Evolutionary conservation across 306 rosid species (phyloP).

Genomic region (Corylus americana): DNA sequence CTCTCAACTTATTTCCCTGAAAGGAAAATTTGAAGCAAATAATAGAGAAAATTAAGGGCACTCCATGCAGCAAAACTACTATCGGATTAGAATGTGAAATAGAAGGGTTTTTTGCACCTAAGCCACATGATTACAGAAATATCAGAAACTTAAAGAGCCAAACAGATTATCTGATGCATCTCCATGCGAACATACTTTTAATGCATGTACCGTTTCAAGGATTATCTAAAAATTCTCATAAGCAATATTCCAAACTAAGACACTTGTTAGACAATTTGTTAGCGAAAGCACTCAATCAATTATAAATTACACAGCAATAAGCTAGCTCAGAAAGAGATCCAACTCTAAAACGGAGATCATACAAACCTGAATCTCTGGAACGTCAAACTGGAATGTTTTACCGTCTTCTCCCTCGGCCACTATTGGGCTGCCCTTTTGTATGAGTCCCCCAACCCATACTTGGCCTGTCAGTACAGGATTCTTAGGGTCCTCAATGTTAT

Average conservation of each 20-base stretch:
- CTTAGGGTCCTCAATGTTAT: constrained; percentile 72
- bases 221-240: not conserved
- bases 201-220: not conserved
- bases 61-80: not conserved
- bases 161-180: not conserved
- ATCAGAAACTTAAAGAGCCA: not conserved
- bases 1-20: constrained; percentile 79
- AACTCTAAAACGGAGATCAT: not conserved
- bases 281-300: not conserved
- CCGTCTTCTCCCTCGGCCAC: constrained; percentile 70
- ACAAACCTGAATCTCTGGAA: constrained; percentile 83
- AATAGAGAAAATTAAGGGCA: too few species aligned
- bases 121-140: not conserved
- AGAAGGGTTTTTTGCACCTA: not conserved
- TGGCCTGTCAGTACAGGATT: constrained; percentile 76
- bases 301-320: not conserved
- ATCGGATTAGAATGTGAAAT: not conserved
- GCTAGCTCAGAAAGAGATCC: not conserved
- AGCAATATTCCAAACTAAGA: not conserved
- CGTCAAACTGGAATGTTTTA: constrained; percentile 64
- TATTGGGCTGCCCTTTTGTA: constrained; percentile 76
- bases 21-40: not conserved
- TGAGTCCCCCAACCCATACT: constrained; percentile 83
- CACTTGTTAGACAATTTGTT: not conserved
- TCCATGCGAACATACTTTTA: not conserved